Evolutionary conservation across 495 filamentous ascomycete species (phyloP), one percentile per base, ranked within the genome.

Genomic region (Geopyxis carbonaria): DNA sequence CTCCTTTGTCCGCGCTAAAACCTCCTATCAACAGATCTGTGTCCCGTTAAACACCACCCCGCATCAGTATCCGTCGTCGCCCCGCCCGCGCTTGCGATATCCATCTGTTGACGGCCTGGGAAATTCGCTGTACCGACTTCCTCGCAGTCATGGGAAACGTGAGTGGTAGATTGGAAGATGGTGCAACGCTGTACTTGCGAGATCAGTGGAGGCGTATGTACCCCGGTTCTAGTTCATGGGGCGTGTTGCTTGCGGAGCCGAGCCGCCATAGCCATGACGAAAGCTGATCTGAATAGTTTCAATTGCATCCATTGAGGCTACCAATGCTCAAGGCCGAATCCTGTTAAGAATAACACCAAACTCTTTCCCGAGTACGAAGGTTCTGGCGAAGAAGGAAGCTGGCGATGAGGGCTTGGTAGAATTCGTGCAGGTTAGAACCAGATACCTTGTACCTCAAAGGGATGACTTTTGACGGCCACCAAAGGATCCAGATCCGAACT

Each of bases 111-210:
- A n/a, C n/a, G n/a, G n/a, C n/a, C n/a, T n/a, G n/a, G n/a, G n/a
- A n/a, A n/a, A n/a, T n/a, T n/a, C n/a, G n/a, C n/a, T n/a, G n/a
- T n/a, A n/a, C 15, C 34, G 34, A 18, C 34, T n/a, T 22, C 34
- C 19, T 22, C 18, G 22, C 21, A 13, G 51, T 48, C 41, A 97
- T 97, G 89, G 89, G 89, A 45, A 85, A 80, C 66, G 78, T 95
- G 59, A 78, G 71, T 60, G 94, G 86, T 66, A 78, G 75, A 60
- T 75, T 76, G 46, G 87, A 94, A 54, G 86, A 93, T 61, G 78
- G 79, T 55, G 70, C 76, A 46, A 66, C 69, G 51, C 61, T 94
- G 59, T 85, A 78, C 57, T 68, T 94, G 59, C 77, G 80, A 63
- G 86, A 97, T 57, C 89, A 94, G 62, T 80, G 65, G 55, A 73